These are phyloP conservation scores for Postia placenta DNA, from an alignment of 768 basidiomycete species.

Conservation along the genomic window DNA sequence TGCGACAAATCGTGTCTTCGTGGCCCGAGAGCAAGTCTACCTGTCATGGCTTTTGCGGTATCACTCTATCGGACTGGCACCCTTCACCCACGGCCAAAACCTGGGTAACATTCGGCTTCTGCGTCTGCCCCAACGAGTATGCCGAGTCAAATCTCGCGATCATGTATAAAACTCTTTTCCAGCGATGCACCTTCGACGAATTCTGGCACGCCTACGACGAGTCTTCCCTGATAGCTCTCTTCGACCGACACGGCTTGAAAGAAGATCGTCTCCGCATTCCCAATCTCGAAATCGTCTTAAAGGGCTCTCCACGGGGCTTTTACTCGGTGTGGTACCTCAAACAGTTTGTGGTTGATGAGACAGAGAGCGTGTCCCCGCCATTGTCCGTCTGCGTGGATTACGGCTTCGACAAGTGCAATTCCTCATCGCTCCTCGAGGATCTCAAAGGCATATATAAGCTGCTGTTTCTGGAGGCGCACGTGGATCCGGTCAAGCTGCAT, in stretches of 20 bases:
- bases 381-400: constrained; percentile 25
- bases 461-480: constrained; percentile 22
- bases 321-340: constrained; percentile 36
- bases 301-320: constrained; percentile 5
- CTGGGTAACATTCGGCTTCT: constrained; percentile 16
- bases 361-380: not conserved
- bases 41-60: not conserved
- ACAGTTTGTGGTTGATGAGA: constrained; percentile 18
- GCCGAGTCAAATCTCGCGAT: constrained; percentile 3
- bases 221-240: constrained; percentile 20
- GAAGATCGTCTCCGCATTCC: not conserved
- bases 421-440: constrained; percentile 17
- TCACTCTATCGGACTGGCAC: not conserved
- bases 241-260: constrained; percentile 18
- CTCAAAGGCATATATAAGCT: constrained; percentile 28
- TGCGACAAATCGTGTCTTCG: too few species aligned
- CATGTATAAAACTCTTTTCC: constrained; percentile 21
- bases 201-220: constrained; percentile 25
- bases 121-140: not conserved
- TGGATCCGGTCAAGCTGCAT: constrained; percentile 30
- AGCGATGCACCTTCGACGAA: constrained; percentile 30
- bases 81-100: not conserved
- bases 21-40: not conserved
- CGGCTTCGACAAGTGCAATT: constrained; percentile 30
- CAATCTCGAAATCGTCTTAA: constrained; percentile 19